These are phyloP conservation scores for Cytospora leucostoma DNA, from an alignment of 2,329 filamentous ascomycete species.

Conservation along the genomic window DNA sequence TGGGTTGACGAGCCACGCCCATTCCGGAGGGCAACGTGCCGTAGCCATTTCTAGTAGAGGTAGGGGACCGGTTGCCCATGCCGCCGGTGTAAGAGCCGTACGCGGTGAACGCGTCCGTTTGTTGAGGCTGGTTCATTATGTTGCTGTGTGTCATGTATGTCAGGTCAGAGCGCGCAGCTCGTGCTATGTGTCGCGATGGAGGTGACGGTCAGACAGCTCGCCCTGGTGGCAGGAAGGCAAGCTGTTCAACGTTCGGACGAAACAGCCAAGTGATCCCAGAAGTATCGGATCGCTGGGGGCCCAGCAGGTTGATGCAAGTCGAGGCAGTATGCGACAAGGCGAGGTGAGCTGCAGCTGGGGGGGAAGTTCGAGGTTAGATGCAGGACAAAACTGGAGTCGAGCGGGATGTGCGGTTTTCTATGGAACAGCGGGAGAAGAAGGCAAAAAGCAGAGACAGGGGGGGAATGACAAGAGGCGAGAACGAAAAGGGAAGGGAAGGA, in stretches of 20 bases:
- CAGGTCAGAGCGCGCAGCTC: slow-evolving; percentile 7
- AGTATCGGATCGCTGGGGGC: background rate
- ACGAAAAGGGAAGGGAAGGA: slow-evolving; percentile 4
- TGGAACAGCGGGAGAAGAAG: slow-evolving; percentile 9
- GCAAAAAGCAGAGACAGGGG: background rate
- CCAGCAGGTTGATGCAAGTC: slow-evolving; percentile 6
- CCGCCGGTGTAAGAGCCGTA: slow-evolving; percentile 25
- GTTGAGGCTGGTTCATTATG: slow-evolving; percentile 27
- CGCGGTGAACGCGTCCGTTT: slow-evolving; percentile 26
- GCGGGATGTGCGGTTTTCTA: slow-evolving; percentile 11
- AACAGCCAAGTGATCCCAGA: slow-evolving; percentile 3
- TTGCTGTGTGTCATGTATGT: slow-evolving; percentile 20
- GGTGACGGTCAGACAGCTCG: slow-evolving; percentile 18
- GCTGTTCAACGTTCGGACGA: slow-evolving; percentile 10
- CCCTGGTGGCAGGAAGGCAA: slow-evolving; percentile 16
- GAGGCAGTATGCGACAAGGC: slow-evolving; percentile 15
- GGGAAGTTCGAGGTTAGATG: slow-evolving; percentile 16
- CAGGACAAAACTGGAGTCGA: slow-evolving; percentile 11
- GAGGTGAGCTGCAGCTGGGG: slow-evolving; percentile 22
- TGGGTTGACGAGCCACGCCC: slow-evolving; percentile 30
- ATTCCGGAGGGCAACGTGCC: slow-evolving; percentile 33
- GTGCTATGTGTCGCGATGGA: background rate
- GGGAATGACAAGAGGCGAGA: background rate
- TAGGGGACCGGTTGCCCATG: slow-evolving; percentile 33
- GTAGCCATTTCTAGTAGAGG: slow-evolving; percentile 34